These are phyloP conservation scores for Daldinia concentrica DNA, from an alignment of 495 filamentous ascomycete genomes.

Conservation along the genomic window DNA sequence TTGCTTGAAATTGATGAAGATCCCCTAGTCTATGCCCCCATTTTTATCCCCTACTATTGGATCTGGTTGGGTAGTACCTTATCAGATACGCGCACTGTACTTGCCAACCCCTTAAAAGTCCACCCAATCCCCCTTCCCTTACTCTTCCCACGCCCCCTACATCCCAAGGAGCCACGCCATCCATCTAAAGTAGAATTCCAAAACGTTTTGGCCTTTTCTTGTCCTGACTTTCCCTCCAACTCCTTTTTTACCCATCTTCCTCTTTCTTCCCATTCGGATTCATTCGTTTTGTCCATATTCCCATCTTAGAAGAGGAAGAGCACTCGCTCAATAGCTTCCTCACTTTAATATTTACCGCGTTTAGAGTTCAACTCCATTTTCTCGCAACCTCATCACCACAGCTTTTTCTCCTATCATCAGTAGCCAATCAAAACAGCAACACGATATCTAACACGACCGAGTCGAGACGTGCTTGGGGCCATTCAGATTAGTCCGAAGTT, in stretches of 20 bases:
- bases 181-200: constrained; percentile 52
- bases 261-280: constrained; percentile 48
- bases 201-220: constrained; percentile 58
- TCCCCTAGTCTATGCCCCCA: constrained; percentile 28
- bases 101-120: constrained; percentile 35
- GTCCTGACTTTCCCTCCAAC: constrained; percentile 48
- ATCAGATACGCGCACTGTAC: constrained; percentile 20
- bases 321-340: constrained; percentile 54
- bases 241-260: constrained; percentile 48
- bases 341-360: constrained; percentile 44
- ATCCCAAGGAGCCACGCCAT: constrained; percentile 50
- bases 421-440: constrained; percentile 44
- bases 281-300: constrained; percentile 60
- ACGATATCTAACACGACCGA: constrained; percentile 27
- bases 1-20: constrained; percentile 44
- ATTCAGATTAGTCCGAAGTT: constrained; percentile 8
- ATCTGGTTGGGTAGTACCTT: constrained; percentile 15
- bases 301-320: constrained; percentile 50
- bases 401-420: constrained; percentile 38
- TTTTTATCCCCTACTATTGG: constrained; percentile 19
- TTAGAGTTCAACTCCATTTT: constrained; percentile 35
- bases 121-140: constrained; percentile 45
- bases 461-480: constrained; percentile 9
- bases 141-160: constrained; percentile 47
- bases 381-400: constrained; percentile 40